Evolutionary conservation across 208 protist species (phyloP), one percentile per base, ranked within the genome.

Genomic region (Trypanosoma vivax): DNA sequence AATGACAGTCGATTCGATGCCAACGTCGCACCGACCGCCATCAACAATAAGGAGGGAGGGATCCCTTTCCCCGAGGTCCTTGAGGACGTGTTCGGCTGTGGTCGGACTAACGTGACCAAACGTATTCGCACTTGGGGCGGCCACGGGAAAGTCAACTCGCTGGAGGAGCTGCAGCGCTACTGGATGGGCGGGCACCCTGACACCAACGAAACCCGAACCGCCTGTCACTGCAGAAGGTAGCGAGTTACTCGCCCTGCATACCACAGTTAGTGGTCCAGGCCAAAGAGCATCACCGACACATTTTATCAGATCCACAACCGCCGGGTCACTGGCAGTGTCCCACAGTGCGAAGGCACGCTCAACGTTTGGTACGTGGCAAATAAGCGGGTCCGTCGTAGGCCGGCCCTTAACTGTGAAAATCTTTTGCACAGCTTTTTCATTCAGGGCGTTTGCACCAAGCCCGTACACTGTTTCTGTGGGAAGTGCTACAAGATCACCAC

Each of bases 401-500:
- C 97, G 72, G 0, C 96, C 95, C 59, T 99, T 99, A 16, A 97
- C 95, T 9, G 51, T 55, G 76, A 97, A 99, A 40, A 99, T 97
- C 11, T 77, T 64, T 23, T 57, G 53, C 4, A 92, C 81, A 5
- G 96, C 89, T 5, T 58, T 57, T 35, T 81, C 88, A 50, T 85
- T 65, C 11, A 95, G 62, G 2, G 96, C 97, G 59, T 98, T 92
- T 10, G 95, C 96, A 9, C 97, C 97, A 0, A 99, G 70, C 9
- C 98, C 98, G 65, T 99, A 99, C n/a, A 99, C 97, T 5, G 98
- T 99, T 69, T 99, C 97, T 0, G 97, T 99, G 4, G 97, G 97
- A 51, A 99, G 96, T 19, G 95, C 83, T 13, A 99, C 97, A 0
- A 98, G 70, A 24, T 75, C 67, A 14, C 83, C 85, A 25, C 48